Base-by-base conservation (phyloP, 768 basidiomycete species). In the Trametopsis cervina region DNA sequence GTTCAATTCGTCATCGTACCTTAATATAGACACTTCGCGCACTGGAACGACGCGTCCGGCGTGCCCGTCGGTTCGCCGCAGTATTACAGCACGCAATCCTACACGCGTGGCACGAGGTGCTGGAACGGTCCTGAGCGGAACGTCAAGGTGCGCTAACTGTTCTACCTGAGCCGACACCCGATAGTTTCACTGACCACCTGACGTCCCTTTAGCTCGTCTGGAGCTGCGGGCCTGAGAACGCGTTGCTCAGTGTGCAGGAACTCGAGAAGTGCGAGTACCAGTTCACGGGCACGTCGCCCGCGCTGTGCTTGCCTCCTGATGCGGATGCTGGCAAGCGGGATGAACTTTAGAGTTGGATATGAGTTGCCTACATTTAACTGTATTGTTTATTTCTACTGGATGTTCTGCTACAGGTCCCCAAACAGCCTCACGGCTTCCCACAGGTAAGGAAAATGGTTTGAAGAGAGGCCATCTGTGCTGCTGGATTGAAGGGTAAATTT, bases 201-300 rank as follows among this genome's bases (percentile, higher is more conserved):
- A n/a, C n/a, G n/a, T 21, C 18, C 11, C 27, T n/a, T 12, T 51
- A 94, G 89, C 76, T 99, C 23, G 68, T 89, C 40, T 67, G 96
- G 45, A 71, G 79, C 2, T 99, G 96, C 56, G 96, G 92, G 4
- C 81, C 76, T 1, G 85, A 93, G 59, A 97, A 97, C 59, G 75
- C 74, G 3, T 65, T 99, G 26, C 66, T 84, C 12, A 76, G 81
- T 1, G 81, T 97, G 4, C 75, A 76, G 39, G 96, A 99, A 67
- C 76, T 94, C 17, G 93, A 98, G 67, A 97, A 97, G 69, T 98
- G 95, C 69, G 91, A 94, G 65, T 97, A 97, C 59, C 80, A 84
- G 60, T 78, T 92, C 59, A 89, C 81, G 9, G 92, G 77, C 20
- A 93, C 89, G 27, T 78, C 80, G 0, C 93, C 93, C 10, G 91